These are phyloP conservation scores for Salix suchowensis DNA, from an alignment of 345 rosid species.

Conservation along the genomic window DNA sequence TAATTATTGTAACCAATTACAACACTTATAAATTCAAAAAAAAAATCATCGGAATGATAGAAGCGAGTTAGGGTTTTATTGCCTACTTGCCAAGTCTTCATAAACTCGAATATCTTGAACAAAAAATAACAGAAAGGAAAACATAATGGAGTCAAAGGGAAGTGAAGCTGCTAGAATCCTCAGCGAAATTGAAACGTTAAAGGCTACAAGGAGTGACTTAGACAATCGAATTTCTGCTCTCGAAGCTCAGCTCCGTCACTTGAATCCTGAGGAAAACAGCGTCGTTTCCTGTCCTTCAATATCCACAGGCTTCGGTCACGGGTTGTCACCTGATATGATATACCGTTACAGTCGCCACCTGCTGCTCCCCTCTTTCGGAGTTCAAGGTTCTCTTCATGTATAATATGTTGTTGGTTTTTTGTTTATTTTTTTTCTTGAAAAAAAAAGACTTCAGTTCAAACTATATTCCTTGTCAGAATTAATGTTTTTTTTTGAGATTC, in stretches of 20 bases:
- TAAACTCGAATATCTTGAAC: too few species aligned
- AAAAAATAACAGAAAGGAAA: too few species aligned
- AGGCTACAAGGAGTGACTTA: conserved; percentile 44
- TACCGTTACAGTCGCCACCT: conserved; percentile 94
- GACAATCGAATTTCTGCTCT: conserved; percentile 61
- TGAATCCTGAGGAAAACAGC: conserved; percentile 19
- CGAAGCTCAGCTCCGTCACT: conserved; percentile 57
- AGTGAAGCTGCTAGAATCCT: conserved; percentile 11
- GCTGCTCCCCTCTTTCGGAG: conserved; percentile 81
- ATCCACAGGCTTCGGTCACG: conserved; percentile 35
- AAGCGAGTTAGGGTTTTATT: too few species aligned
- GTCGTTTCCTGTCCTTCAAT: conserved; percentile 35
- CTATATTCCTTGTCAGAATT: background rate
- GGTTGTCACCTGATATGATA: conserved; percentile 57
- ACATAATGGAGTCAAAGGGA: conserved; percentile 8
- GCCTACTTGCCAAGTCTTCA: background rate
- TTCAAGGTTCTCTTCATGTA: conserved; percentile 46
- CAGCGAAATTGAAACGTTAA: conserved; percentile 24
- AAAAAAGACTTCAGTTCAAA: background rate
- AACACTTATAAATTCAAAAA: too few species aligned
- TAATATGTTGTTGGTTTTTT: background rate
- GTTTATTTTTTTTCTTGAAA: background rate
- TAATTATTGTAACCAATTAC: too few species aligned
- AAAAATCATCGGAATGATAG: too few species aligned
- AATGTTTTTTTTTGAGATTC: conserved; percentile 3